Percentiles rank a stretch among this genome's conserved stretches.
Evolutionary conservation across 2,329 filamentous ascomycete genomes (phyloP).

Genomic region (Talaromyces verruculosus): DNA sequence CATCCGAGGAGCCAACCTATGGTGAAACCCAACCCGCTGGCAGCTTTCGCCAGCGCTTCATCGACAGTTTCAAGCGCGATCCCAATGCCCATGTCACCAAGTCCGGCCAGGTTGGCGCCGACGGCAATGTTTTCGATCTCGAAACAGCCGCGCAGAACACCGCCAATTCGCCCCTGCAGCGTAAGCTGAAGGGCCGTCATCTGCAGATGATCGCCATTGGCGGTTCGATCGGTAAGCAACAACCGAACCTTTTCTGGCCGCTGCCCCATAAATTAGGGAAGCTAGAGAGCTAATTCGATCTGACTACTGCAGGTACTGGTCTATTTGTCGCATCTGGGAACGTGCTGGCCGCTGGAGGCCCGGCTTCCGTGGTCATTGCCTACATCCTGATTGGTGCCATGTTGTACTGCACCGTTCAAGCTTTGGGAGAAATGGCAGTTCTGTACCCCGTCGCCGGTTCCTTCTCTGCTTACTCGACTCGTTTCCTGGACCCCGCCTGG

Average conservation of each 20-base stretch:
- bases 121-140: slow-evolving; percentile 61
- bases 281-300: too few relatives aligned
- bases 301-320: slow-evolving; percentile 63
- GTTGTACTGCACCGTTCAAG: slow-evolving; percentile 90
- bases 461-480: slow-evolving; percentile 86
- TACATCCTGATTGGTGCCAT: slow-evolving; percentile 78
- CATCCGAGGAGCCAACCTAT: slow-evolving; percentile 31
- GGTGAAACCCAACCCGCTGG: slow-evolving; percentile 32
- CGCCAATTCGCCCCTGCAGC: slow-evolving; percentile 70
- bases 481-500: slow-evolving; percentile 91
- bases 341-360: slow-evolving; percentile 70
- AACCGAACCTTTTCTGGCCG: too few relatives aligned
- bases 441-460: slow-evolving; percentile 88
- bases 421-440: slow-evolving; percentile 87
- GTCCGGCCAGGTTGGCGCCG: slow-evolving; percentile 45
- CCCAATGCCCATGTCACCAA: slow-evolving; percentile 42
- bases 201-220: slow-evolving; percentile 98
- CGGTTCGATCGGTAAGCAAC: slow-evolving; percentile 86
- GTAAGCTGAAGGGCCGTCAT: slow-evolving; percentile 79
- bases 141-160: slow-evolving; percentile 63
- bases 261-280: too few relatives aligned
- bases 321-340: slow-evolving; percentile 81
- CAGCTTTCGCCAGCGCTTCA: slow-evolving; percentile 32
- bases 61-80: slow-evolving; percentile 48
- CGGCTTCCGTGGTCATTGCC: slow-evolving; percentile 74